Evolutionary conservation across 768 basidiomycete species (phyloP).

Genomic region (Gloeopeniophorella convolvens): DNA sequence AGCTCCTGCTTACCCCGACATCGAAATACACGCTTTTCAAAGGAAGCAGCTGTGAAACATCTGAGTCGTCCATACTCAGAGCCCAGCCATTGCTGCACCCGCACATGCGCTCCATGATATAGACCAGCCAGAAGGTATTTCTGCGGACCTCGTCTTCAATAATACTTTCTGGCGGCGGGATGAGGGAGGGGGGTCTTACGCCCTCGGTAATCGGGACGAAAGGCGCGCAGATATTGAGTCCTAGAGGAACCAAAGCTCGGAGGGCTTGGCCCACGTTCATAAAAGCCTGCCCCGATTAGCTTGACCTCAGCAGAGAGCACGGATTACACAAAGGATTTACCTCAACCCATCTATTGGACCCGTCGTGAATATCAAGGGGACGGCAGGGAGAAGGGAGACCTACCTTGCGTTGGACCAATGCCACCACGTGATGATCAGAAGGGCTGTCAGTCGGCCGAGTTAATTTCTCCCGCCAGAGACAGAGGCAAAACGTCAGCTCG

Average conservation of each 20-base stretch:
- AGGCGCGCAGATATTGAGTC: slow-evolving; percentile 60
- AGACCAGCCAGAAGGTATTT: slow-evolving; percentile 70
- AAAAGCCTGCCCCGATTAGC: slow-evolving; percentile 42
- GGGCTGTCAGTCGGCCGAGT: slow-evolving; percentile 39
- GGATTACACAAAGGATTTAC: slow-evolving; percentile 29
- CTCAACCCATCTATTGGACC: slow-evolving; percentile 67
- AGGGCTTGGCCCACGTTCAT: slow-evolving; percentile 49
- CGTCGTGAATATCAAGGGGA: not conserved
- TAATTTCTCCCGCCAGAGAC: not conserved
- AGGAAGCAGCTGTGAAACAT: slow-evolving; percentile 66
- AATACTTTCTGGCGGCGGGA: slow-evolving; percentile 51
- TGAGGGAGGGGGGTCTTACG: slow-evolving; percentile 49
- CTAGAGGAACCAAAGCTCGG: slow-evolving; percentile 56
- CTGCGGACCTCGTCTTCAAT: slow-evolving; percentile 67
- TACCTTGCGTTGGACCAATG: slow-evolving; percentile 70
- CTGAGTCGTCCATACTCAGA: slow-evolving; percentile 62
- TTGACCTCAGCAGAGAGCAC: not conserved
- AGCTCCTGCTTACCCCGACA: slow-evolving; percentile 42
- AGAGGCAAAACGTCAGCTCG: not conserved
- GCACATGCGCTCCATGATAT: slow-evolving; percentile 59
- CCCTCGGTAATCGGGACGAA: slow-evolving; percentile 61
- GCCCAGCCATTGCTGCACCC: slow-evolving; percentile 70
- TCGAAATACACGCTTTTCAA: slow-evolving; percentile 54
- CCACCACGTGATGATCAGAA: slow-evolving; percentile 61
- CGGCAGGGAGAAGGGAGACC: slow-evolving; percentile 15